A percentile compares a stretch with the other conserved stretches of the same genome.
phyloP scores from a whole-genome alignment of 208 protist species.

The Phytomonas serpens region DNA sequence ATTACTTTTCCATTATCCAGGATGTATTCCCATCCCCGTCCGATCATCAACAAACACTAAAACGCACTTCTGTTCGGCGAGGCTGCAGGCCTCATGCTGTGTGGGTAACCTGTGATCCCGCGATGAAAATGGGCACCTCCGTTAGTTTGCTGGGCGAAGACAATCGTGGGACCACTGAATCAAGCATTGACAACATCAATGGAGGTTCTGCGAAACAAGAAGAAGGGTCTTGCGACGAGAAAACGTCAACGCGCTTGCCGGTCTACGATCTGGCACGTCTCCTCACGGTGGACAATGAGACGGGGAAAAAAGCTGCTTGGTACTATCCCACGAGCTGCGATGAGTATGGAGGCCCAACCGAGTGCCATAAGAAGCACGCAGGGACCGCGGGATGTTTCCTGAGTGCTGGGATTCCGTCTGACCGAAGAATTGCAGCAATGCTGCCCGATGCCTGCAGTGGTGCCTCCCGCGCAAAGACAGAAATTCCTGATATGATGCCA shows the following conservation, averaged over 20 bases:
- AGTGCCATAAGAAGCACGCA: background rate
- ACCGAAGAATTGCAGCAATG: conserved; percentile 18
- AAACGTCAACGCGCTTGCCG: background rate
- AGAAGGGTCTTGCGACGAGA: conserved; percentile 13
- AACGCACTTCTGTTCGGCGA: conserved; percentile 34
- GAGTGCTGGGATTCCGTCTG: conserved; percentile 19
- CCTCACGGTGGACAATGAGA: conserved; percentile 28
- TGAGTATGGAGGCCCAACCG: background rate
- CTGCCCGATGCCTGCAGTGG: conserved; percentile 8
- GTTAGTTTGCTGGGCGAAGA: conserved; percentile 19
- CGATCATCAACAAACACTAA: conserved; percentile 1
- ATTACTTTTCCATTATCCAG: conserved; percentile 10
- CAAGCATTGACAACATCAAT: conserved; percentile 3
- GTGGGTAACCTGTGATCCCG: conserved; percentile 11
- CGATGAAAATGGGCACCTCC: conserved; percentile 11
- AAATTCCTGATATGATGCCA: background rate
- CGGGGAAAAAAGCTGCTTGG: conserved; percentile 19
- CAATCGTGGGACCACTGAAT: conserved; percentile 1
- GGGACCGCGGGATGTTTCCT: background rate
- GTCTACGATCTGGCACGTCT: conserved; percentile 17
- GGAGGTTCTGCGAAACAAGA: conserved; percentile 12
- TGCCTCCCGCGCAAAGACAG: background rate
- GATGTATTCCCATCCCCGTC: background rate
- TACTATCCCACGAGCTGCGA: conserved; percentile 4
- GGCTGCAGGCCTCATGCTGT: conserved; percentile 38